Percentiles rank a stretch among this genome's conserved stretches.
These are phyloP conservation scores for Lactifluus subvellereus DNA, from an alignment of 768 basidiomycete genomes.

Conservation along the genomic window DNA sequence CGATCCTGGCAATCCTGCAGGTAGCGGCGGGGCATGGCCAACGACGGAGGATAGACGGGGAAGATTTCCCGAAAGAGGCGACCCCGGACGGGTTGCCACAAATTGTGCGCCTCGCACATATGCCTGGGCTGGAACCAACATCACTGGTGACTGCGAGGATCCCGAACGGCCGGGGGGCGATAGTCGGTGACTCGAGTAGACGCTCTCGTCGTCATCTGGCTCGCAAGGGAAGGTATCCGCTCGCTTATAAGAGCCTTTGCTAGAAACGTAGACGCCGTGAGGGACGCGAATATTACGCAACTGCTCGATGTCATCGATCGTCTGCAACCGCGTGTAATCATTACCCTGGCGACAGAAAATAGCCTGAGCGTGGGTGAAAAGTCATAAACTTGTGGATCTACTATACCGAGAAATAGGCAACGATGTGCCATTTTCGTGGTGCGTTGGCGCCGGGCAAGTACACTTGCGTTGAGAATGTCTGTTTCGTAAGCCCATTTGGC, in stretches of 20 bases:
- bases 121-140: slow-evolving; percentile 6
- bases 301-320: slow-evolving; percentile 70
- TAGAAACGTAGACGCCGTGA: slow-evolving; percentile 65
- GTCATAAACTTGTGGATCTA: slow-evolving; percentile 4
- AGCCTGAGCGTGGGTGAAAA: slow-evolving; percentile 6
- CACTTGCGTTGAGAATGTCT: slow-evolving; percentile 76
- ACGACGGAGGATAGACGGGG: slow-evolving; percentile 23
- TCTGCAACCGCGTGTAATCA: slow-evolving; percentile 64
- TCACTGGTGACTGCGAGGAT: slow-evolving; percentile 15
- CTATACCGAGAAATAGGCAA: slow-evolving; percentile 73
- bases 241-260: slow-evolving; percentile 40
- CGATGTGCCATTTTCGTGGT: slow-evolving; percentile 75
- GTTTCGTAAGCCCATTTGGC: slow-evolving; percentile 77
- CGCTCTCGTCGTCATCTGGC: slow-evolving; percentile 27
- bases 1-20: slow-evolving; percentile 15
- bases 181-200: slow-evolving; percentile 23
- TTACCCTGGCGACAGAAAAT: slow-evolving; percentile 42
- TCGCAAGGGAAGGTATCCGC: slow-evolving; percentile 29
- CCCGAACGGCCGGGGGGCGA: slow-evolving; percentile 14
- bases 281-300: slow-evolving; percentile 63
- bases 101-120: slow-evolving; percentile 7
- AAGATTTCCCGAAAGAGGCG: slow-evolving; percentile 16
- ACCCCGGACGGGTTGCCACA: slow-evolving; percentile 9
- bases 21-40: slow-evolving; percentile 17
- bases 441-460: slow-evolving; percentile 52